Conservation (phyloP, 352 stramenopile genomes). For the Poterioochromonas sp. region DNA sequence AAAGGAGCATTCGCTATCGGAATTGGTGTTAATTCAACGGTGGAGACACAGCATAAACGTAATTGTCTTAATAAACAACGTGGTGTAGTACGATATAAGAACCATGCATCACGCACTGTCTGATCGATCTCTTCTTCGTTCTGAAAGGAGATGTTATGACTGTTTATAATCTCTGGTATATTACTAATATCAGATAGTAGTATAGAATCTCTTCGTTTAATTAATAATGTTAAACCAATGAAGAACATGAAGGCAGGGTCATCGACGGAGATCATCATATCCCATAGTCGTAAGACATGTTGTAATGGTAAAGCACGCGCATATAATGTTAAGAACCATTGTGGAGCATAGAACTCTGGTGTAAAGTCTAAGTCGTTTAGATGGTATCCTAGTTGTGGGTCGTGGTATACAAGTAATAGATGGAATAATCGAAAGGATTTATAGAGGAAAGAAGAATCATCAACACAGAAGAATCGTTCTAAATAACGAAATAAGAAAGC, state of each 20-base stretch:
- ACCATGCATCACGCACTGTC: background rate
- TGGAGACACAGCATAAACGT: slow-evolving; percentile 25
- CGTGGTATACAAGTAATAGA: slow-evolving; percentile 9
- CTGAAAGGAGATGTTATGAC: slow-evolving; percentile 2
- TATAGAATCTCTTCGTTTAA: background rate
- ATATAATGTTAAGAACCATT: slow-evolving; percentile 31
- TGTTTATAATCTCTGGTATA: slow-evolving; percentile 15
- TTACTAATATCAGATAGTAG: background rate
- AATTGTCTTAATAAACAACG: slow-evolving; percentile 6
- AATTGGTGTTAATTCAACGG: background rate
- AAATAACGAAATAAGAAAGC: slow-evolving; percentile 27
- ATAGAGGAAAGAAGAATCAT: slow-evolving; percentile 26
- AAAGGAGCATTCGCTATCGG: background rate
- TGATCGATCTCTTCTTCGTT: slow-evolving; percentile 19
- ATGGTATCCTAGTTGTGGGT: slow-evolving; percentile 15
- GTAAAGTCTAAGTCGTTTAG: background rate
- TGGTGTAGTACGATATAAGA: slow-evolving; percentile 6
- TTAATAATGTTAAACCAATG: slow-evolving; percentile 6
- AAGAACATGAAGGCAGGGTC: slow-evolving; percentile 22
- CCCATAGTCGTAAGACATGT: slow-evolving; percentile 16
- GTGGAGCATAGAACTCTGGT: slow-evolving; percentile 19
- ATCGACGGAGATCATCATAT: slow-evolving; percentile 29
- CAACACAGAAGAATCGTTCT: slow-evolving; percentile 20
- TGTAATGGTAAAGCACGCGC: background rate
- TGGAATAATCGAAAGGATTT: slow-evolving; percentile 28